Evolutionary conservation across 352 stramenopile species (phyloP).

Genomic region (Thalassiosira ordinaria): DNA sequence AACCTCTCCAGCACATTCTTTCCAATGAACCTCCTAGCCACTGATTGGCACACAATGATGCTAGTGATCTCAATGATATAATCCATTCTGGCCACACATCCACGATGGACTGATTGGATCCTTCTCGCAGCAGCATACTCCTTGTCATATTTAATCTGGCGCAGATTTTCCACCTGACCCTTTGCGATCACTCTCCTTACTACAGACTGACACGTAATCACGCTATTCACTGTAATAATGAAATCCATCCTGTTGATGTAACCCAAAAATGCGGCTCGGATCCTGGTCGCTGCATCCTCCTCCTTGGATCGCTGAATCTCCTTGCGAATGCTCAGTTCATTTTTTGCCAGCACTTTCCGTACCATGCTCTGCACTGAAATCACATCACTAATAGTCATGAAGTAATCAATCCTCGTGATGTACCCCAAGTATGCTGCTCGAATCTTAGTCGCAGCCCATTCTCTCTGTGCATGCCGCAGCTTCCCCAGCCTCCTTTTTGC

Average conservation of each 20-base stretch:
- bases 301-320: conserved; percentile 10
- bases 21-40: conserved; percentile 7
- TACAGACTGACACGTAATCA: conserved; percentile 16
- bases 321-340: not conserved
- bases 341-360: not conserved
- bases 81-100: conserved; percentile 22
- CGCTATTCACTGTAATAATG: conserved; percentile 1
- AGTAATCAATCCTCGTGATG: conserved; percentile 18
- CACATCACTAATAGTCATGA: conserved; percentile 13
- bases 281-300: conserved; percentile 26
- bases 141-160: not conserved
- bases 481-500: not conserved
- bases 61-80: conserved; percentile 17
- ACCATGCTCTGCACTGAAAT: conserved; percentile 5
- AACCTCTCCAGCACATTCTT: conserved; percentile 2
- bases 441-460: conserved; percentile 24
- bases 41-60: conserved; percentile 18
- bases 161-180: not conserved
- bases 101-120: conserved; percentile 10
- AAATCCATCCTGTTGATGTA: conserved; percentile 14
- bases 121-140: conserved; percentile 21
- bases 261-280: conserved; percentile 2
- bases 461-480: not conserved
- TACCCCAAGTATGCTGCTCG: conserved; percentile 21
- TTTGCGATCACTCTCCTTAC: conserved; percentile 9